Conservation (phyloP, 2,329 filamentous ascomycete genomes). For the Ophiocordyceps australis region DNA sequence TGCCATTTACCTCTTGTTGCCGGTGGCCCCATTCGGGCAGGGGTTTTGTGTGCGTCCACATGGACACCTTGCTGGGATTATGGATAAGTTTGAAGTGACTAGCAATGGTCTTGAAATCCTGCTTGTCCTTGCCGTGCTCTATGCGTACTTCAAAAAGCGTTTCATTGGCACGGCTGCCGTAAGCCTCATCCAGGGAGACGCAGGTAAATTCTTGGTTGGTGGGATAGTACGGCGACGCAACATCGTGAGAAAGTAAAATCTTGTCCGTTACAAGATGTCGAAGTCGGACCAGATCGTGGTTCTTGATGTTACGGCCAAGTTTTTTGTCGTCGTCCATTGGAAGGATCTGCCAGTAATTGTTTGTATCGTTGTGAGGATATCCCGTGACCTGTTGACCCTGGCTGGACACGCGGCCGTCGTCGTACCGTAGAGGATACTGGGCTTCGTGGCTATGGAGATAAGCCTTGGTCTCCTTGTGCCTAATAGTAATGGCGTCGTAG, state of each 20-base stretch:
- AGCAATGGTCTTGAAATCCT: conserved; percentile 79
- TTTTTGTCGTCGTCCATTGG: conserved; percentile 44
- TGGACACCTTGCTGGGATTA: conserved; percentile 84
- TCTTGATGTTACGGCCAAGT: conserved; percentile 49
- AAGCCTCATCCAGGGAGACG: conserved; percentile 51
- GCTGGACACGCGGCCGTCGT: conserved; percentile 91
- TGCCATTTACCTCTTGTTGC: conserved; percentile 97
- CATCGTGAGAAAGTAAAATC: conserved; percentile 82
- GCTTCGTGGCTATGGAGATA: conserved; percentile 90
- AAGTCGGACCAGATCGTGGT: conserved; percentile 74
- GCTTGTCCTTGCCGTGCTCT: conserved; percentile 62
- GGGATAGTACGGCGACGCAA: conserved; percentile 87
- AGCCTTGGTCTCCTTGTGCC: conserved; percentile 93
- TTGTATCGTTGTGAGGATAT: conserved; percentile 95
- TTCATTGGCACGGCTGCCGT: conserved; percentile 62
- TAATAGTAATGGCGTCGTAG: conserved; percentile 71
- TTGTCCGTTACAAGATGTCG: conserved; percentile 75
- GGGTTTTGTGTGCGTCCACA: conserved; percentile 95
- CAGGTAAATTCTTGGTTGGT: conserved; percentile 99
- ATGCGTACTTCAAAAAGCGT: conserved; percentile 87
- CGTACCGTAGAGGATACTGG: conserved; percentile 81
- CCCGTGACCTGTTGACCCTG: conserved; percentile 97
- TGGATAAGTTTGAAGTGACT: conserved; percentile 95
- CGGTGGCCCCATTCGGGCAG: conserved; percentile 96
- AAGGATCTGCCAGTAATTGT: conserved; percentile 94